Evolutionary conservation across 148 eudicot genomes (phyloP).

Genomic region (Spergularia marina): DNA sequence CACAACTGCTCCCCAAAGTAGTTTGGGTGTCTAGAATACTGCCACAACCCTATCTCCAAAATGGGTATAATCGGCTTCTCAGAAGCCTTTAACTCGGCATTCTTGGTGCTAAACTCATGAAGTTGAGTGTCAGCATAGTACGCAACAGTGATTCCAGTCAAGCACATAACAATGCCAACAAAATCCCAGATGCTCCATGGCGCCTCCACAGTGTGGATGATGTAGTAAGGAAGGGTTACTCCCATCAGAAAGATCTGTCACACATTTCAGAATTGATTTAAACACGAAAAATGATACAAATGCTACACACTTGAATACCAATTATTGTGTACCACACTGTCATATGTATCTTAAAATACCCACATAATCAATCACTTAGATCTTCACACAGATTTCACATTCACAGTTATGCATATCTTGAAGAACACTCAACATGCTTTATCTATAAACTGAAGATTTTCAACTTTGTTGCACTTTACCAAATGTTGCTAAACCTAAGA

Average conservation of each 20-base stretch:
- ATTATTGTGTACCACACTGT: neutral
- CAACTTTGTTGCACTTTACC: neutral
- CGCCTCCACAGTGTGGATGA: conserved; percentile 53
- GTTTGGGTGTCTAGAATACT: conserved; percentile 85
- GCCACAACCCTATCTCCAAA: conserved; percentile 77
- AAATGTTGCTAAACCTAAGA: too few relatives aligned
- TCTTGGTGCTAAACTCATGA: conserved; percentile 47
- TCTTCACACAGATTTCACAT: neutral
- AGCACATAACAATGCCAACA: conserved; percentile 48
- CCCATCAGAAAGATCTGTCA: conserved; percentile 74
- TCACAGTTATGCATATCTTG: too few relatives aligned
- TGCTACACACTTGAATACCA: neutral
- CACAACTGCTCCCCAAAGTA: conserved; percentile 95
- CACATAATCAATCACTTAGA: neutral
- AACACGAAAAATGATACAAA: too few relatives aligned
- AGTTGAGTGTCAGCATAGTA: conserved; percentile 85
- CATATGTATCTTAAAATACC: neutral
- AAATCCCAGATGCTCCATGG: conserved; percentile 65
- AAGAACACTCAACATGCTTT: too few relatives aligned
- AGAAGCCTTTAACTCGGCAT: conserved; percentile 44
- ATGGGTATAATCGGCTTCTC: conserved; percentile 47
- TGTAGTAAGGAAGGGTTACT: conserved; percentile 65
- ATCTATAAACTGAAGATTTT: too few relatives aligned
- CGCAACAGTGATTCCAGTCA: conserved; percentile 56
- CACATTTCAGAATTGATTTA: neutral